These are phyloP conservation scores for Sclerotinia nivalis DNA, from an alignment of 2,329 filamentous ascomycete genomes.

Conservation along the genomic window DNA sequence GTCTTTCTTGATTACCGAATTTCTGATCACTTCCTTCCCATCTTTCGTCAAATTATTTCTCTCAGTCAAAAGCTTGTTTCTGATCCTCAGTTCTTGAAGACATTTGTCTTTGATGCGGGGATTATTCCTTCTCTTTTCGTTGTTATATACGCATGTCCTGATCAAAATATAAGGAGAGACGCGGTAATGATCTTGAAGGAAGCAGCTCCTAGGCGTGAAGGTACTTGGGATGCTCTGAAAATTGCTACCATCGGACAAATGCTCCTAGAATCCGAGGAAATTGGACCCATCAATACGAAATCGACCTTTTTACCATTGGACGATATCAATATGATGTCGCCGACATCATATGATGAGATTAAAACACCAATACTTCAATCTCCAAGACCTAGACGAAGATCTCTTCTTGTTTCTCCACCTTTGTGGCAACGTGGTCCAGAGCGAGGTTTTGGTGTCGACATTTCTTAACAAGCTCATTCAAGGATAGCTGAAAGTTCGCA, in stretches of 20 bases:
- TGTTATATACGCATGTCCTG: constrained; percentile 26
- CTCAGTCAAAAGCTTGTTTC: constrained; percentile 24
- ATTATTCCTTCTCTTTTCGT: constrained; percentile 32
- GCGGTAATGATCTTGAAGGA: constrained; percentile 29
- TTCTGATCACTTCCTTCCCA: constrained; percentile 19
- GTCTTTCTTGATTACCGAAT: constrained; percentile 17
- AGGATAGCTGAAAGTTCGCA: neutral
- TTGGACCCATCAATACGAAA: constrained; percentile 16
- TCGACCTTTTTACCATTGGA: neutral
- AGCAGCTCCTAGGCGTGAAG: constrained; percentile 29
- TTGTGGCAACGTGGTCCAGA: constrained; percentile 15
- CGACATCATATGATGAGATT: constrained; percentile 10
- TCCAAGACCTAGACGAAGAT: constrained; percentile 19
- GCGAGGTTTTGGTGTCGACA: neutral
- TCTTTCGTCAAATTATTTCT: constrained; percentile 28
- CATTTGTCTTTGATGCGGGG: constrained; percentile 34
- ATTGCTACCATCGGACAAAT: constrained; percentile 27
- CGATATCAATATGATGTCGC: constrained; percentile 20
- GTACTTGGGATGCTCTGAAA: constrained; percentile 30
- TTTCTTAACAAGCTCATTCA: neutral
- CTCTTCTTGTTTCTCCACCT: constrained; percentile 23
- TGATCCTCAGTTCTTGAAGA: constrained; percentile 28
- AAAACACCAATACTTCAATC: constrained; percentile 15
- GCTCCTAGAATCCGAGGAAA: constrained; percentile 20
- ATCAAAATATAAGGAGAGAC: constrained; percentile 28